These are phyloP conservation scores for Aspergillus nanangensis DNA, from an alignment of 495 filamentous ascomycete species.

Conservation along the genomic window DNA sequence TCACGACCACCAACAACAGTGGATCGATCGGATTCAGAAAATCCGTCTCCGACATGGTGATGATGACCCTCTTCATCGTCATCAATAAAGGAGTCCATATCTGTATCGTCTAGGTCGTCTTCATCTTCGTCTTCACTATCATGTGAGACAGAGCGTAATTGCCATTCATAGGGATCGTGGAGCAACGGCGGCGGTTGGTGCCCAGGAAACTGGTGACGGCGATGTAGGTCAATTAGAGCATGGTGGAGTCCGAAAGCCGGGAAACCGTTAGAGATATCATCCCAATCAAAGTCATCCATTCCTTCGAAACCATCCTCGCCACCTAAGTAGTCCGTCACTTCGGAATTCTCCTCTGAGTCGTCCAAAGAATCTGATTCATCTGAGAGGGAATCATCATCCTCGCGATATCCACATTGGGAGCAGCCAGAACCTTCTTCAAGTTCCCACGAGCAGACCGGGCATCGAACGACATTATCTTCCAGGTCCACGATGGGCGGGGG, in stretches of 20 bases:
- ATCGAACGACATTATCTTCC: slow-evolving; percentile 59
- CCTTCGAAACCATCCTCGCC: slow-evolving; percentile 34
- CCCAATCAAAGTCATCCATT: slow-evolving; percentile 17
- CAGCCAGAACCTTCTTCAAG: slow-evolving; percentile 54
- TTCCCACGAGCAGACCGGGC: slow-evolving; percentile 63
- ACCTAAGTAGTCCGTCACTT: slow-evolving; percentile 28
- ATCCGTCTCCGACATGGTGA: slow-evolving; percentile 11
- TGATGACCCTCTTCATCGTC: slow-evolving; percentile 24
- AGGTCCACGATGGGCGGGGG: slow-evolving; percentile 47
- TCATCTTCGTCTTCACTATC: slow-evolving; percentile 28
- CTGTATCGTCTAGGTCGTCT: slow-evolving; percentile 30
- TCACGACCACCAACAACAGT: slow-evolving; percentile 24
- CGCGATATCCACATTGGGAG: slow-evolving; percentile 46
- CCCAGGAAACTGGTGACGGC: too few relatives aligned
- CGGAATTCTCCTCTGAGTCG: slow-evolving; percentile 25
- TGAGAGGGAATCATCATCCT: slow-evolving; percentile 33
- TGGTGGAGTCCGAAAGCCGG: too few relatives aligned
- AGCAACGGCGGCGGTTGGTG: too few relatives aligned
- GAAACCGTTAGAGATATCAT: slow-evolving; percentile 17
- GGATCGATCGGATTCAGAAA: slow-evolving; percentile 22
- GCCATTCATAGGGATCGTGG: too few relatives aligned
- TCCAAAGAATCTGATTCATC: slow-evolving; percentile 23
- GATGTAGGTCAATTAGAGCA: too few relatives aligned
- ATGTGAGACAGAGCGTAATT: slow-evolving; percentile 6
- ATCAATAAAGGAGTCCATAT: slow-evolving; percentile 39